phyloP scores from a whole-genome alignment of 805 yeast species.

The Pichia nakasei region DNA sequence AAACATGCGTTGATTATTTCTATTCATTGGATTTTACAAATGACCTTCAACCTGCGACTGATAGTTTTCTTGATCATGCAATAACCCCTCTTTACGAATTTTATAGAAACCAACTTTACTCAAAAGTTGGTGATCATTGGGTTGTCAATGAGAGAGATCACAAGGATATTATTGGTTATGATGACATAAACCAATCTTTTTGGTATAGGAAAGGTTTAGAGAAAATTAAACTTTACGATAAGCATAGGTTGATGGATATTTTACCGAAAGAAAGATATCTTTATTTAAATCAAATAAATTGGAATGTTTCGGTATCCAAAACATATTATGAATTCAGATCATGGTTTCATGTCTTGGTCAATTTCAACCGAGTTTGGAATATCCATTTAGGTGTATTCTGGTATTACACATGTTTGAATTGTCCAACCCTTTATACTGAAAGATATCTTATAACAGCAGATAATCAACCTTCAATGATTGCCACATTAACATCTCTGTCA shows the following conservation, averaged over 20 bases:
- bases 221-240: constrained; percentile 37
- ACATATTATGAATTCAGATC: constrained; percentile 68
- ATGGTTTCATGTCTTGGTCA: constrained; percentile 66
- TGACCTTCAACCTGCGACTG: constrained; percentile 22
- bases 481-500: constrained; percentile 49
- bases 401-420: constrained; percentile 63
- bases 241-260: constrained; percentile 40
- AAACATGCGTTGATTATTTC: constrained; percentile 66
- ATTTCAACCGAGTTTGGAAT: constrained; percentile 75
- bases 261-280: constrained; percentile 49
- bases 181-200: constrained; percentile 80
- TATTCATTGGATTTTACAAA: constrained; percentile 37
- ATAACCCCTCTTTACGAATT: constrained; percentile 68
- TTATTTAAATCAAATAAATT: constrained; percentile 44
- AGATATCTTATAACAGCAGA: constrained; percentile 44
- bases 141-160: constrained; percentile 54
- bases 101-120: constrained; percentile 47
- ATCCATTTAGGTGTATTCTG: constrained; percentile 68
- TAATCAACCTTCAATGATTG: constrained; percentile 52
- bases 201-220: constrained; percentile 73
- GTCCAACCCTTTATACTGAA: constrained; percentile 58
- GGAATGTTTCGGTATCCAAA: constrained; percentile 64
- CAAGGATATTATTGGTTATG: constrained; percentile 68
- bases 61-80: constrained; percentile 51
- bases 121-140: constrained; percentile 33